phyloP scores from a whole-genome alignment of 2,329 filamentous ascomycete species.

The Aschersonia sp. region DNA sequence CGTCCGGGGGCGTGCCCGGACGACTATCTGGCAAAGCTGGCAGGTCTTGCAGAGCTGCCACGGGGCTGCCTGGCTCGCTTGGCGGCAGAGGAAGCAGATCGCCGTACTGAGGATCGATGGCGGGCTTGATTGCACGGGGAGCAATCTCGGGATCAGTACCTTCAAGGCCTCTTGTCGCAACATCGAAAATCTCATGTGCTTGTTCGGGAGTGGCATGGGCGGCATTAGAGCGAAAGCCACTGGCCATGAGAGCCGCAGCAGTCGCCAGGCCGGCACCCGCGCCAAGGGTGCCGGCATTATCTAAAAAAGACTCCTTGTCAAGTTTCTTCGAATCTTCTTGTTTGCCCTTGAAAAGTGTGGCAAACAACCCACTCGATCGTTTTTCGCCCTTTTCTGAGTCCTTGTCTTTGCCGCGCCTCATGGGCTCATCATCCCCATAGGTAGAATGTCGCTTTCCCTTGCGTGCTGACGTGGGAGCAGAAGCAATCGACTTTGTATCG shows the following conservation, averaged over 20 bases:
- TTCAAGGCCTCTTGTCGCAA: slow-evolving; percentile 15
- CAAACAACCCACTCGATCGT: slow-evolving; percentile 28
- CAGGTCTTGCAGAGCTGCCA: slow-evolving; percentile 21
- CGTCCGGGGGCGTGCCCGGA: slow-evolving; percentile 39
- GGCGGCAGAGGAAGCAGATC: slow-evolving; percentile 51
- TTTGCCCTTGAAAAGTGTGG: slow-evolving; percentile 31
- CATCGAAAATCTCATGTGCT: slow-evolving; percentile 13
- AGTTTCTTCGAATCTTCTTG: slow-evolving; percentile 11
- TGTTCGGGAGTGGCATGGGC: slow-evolving; percentile 24
- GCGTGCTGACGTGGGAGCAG: slow-evolving; percentile 5
- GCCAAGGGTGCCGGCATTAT: slow-evolving; percentile 56
- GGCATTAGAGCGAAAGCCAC: slow-evolving; percentile 29
- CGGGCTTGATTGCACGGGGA: slow-evolving; percentile 43
- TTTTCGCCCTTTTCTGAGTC: slow-evolving; percentile 18
- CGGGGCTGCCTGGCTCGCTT: slow-evolving; percentile 38
- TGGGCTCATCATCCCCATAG: slow-evolving; percentile 28
- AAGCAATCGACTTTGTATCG: slow-evolving; percentile 28
- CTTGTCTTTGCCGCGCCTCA: slow-evolving; percentile 22
- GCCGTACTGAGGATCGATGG: slow-evolving; percentile 52
- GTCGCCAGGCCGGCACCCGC: slow-evolving; percentile 51
- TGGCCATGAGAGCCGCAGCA: slow-evolving; percentile 26
- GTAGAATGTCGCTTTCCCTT: slow-evolving; percentile 14
- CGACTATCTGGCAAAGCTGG: slow-evolving; percentile 46
- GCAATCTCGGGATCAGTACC: slow-evolving; percentile 43
- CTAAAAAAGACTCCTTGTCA: slow-evolving; percentile 50